Base-by-base conservation (phyloP, 345 rosid species). In the Aethionema arabicum region DNA sequence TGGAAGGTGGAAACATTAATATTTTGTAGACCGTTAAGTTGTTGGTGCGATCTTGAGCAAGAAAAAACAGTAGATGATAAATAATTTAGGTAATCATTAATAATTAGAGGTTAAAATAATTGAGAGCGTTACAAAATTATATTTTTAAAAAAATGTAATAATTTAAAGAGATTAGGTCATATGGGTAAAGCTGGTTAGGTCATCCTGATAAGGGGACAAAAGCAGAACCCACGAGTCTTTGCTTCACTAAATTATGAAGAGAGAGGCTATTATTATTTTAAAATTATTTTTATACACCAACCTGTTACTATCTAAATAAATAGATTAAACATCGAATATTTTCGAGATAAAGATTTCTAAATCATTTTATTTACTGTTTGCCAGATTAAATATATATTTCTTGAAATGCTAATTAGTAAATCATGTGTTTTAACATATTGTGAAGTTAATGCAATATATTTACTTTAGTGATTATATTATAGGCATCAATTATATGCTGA, bases 11-110 rank as follows among this genome's bases (percentile, higher is more conserved):
- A 63, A 43, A 51, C 41, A 42, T 40, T 33, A 61, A 47, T 29
- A 3, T 45, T 11, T 45, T 36, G 8, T 70, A 30, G 56, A 63
- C 69, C 55, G 69, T 63, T 70, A 63, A 56, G 69, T 52, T 65
- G 76, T 65, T 59, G 75, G 38, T 71, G 61, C 7, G 66, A 65
- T 58, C 62, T 52, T 65, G 71, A 58, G 49, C 75, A 65, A 65
- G 52, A 65, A 59, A 51, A 52, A 72, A 52, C 61, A 71, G 35
- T 10, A 29, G 49, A 49, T 4, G 16, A 3, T 30, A 12, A 12
- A 6, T 37, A 52, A 46, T 65, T 72, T 72, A 32, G 66, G 70
- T 46, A 12, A 21, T 65, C 52, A 44, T 63, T 63, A 63, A 38
- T 56, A 41, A 38, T 38, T 65, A 63, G 59, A 63, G 47, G 42